A percentile compares a stretch with the other conserved stretches of the same genome.
Evolutionary conservation across 1,139 yeast genomes (phyloP).

Genomic region (Candida tropicalis): DNA sequence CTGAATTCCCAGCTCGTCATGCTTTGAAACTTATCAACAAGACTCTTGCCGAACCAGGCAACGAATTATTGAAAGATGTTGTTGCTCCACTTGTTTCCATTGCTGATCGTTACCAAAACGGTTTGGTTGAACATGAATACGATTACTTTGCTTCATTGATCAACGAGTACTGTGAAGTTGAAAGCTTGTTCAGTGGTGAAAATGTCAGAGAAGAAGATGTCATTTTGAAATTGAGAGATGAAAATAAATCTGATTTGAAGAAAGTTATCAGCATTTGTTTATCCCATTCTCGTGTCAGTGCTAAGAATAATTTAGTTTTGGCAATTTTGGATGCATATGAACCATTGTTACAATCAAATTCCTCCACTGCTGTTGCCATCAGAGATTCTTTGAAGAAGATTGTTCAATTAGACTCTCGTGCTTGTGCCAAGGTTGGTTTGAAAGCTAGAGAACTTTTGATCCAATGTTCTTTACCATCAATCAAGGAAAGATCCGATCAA

Average conservation of each 20-base stretch:
- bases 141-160: conserved; percentile 69
- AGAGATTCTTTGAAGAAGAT: conserved; percentile 72
- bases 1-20: conserved; percentile 94
- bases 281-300: conserved; percentile 91
- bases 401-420: conserved; percentile 86
- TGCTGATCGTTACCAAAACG: conserved; percentile 70
- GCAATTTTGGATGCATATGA: conserved; percentile 84
- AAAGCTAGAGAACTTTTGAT: conserved; percentile 95
- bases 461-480: conserved; percentile 95
- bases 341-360: conserved; percentile 68
- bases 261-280: conserved; percentile 73
- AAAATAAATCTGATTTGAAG: conserved; percentile 72
- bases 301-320: conserved; percentile 85
- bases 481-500: conserved; percentile 95
- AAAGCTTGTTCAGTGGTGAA: conserved; percentile 73
- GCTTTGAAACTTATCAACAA: conserved; percentile 62
- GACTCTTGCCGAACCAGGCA: conserved; percentile 51
- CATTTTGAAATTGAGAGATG: conserved; percentile 82
- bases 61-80: conserved; percentile 52
- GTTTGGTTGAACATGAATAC: conserved; percentile 83
- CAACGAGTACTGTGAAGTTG: conserved; percentile 74
- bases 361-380: conserved; percentile 70
- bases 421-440: conserved; percentile 91
- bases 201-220: conserved; percentile 84
- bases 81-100: conserved; percentile 75